Evolutionary conservation across 2,329 filamentous ascomycete species (phyloP).

Genomic region (Diplodia scrobiculata): DNA sequence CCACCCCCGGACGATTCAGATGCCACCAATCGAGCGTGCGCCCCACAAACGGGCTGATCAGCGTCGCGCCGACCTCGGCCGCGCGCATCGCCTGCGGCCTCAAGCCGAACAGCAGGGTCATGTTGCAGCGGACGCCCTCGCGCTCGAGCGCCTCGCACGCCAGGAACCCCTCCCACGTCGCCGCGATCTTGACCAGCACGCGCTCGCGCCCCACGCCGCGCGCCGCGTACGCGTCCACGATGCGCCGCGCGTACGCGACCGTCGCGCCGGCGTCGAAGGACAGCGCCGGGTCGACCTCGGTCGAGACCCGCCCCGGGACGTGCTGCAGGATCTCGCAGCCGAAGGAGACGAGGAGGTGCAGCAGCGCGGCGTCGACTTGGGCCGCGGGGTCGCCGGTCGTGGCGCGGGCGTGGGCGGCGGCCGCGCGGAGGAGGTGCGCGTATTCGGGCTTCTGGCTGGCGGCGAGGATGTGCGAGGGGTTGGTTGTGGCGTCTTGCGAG

Average conservation of each 20-base stretch:
- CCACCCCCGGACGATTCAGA: slow-evolving; percentile 65
- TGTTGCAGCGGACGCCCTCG: slow-evolving; percentile 59
- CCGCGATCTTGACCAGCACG: slow-evolving; percentile 65
- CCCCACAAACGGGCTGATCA: slow-evolving; percentile 57
- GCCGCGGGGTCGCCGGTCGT: not conserved
- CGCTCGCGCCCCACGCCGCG: slow-evolving; percentile 47
- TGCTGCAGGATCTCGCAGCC: slow-evolving; percentile 7
- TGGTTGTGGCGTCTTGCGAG: slow-evolving; percentile 12
- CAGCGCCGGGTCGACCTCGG: slow-evolving; percentile 8
- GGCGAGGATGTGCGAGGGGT: slow-evolving; percentile 18
- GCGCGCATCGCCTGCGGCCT: slow-evolving; percentile 60
- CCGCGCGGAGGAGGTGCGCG: slow-evolving; percentile 1
- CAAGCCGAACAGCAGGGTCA: slow-evolving; percentile 65
- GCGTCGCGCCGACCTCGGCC: slow-evolving; percentile 59
- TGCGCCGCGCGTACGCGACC: slow-evolving; percentile 44
- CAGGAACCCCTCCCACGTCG: slow-evolving; percentile 65
- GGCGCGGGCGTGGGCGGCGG: not conserved
- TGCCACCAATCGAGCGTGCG: slow-evolving; percentile 37
- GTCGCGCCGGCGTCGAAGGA: slow-evolving; percentile 39
- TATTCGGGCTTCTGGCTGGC: slow-evolving; percentile 3
- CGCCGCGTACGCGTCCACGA: slow-evolving; percentile 53
- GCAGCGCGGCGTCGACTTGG: slow-evolving; percentile 3
- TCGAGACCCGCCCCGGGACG: slow-evolving; percentile 12
- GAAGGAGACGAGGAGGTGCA: slow-evolving; percentile 18
- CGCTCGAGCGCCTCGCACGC: slow-evolving; percentile 60